Conservation (phyloP, 768 basidiomycete species). For the Cytidiella melzeri region DNA sequence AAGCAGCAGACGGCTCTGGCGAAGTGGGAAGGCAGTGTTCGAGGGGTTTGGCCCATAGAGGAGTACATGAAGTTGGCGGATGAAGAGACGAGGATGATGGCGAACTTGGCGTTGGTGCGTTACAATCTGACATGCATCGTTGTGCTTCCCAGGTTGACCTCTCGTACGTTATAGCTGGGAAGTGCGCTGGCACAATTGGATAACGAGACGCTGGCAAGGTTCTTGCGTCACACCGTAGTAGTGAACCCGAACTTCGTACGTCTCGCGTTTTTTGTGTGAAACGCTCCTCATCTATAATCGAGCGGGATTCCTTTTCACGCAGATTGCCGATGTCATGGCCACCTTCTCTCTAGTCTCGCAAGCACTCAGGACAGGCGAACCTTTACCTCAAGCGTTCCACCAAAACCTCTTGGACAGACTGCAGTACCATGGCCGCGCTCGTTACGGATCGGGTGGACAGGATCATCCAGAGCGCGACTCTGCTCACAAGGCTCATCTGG, state of each 20-base stretch:
- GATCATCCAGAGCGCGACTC: background rate
- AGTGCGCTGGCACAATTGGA: slow-evolving; percentile 39
- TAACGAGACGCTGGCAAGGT: slow-evolving; percentile 31
- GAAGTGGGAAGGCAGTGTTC: slow-evolving; percentile 41
- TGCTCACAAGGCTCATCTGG: slow-evolving; percentile 5
- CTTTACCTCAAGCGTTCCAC: slow-evolving; percentile 38
- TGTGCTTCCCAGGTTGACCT: background rate
- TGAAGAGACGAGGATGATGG: slow-evolving; percentile 36
- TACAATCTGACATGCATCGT: background rate
- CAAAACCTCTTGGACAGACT: slow-evolving; percentile 38
- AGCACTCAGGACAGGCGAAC: slow-evolving; percentile 38
- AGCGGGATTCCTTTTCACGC: background rate
- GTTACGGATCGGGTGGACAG: slow-evolving; percentile 12
- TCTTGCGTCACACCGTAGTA: slow-evolving; percentile 40
- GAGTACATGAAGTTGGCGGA: slow-evolving; percentile 39
- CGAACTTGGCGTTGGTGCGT: slow-evolving; percentile 32
- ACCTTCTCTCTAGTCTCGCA: slow-evolving; percentile 38
- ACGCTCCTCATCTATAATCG: background rate
- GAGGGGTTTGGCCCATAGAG: slow-evolving; percentile 47
- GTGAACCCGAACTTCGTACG: slow-evolving; percentile 51
- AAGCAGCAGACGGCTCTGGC: slow-evolving; percentile 31
- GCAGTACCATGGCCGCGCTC: slow-evolving; percentile 34
- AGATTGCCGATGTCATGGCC: slow-evolving; percentile 40
- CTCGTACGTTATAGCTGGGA: slow-evolving; percentile 26
- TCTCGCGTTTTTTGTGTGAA: slow-evolving; percentile 5